Evolutionary conservation across 2,329 filamentous ascomycete species (phyloP).

Genomic region (Dothistroma septosporum): DNA sequence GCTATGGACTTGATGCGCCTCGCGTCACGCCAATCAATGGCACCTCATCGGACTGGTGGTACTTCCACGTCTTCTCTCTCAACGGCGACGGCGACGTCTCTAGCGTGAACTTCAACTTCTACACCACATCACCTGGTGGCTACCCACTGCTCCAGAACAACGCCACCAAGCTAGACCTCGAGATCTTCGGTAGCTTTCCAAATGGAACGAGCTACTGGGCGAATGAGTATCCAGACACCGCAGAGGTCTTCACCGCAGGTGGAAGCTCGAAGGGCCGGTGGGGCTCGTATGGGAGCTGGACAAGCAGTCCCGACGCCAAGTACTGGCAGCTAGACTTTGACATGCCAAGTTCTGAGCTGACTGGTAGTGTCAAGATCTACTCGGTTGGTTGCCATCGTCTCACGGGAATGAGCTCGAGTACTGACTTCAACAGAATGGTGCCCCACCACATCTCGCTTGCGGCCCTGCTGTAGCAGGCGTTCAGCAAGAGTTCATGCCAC

Average conservation of each 20-base stretch:
- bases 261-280: neutral
- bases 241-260: neutral
- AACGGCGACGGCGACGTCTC: neutral
- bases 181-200: neutral
- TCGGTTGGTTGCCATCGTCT: neutral
- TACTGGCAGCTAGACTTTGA: neutral
- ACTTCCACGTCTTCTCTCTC: neutral
- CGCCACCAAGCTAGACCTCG: neutral
- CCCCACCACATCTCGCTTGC: neutral
- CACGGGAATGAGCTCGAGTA: neutral
- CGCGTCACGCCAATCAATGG: neutral
- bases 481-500: neutral
- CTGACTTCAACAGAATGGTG: neutral
- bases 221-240: neutral
- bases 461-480: neutral
- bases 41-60: neutral
- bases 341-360: neutral
- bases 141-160: neutral
- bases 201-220: neutral
- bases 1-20: neutral
- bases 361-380: neutral
- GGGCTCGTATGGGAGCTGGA: neutral
- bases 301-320: neutral
- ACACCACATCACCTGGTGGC: constrained; percentile 4
- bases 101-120: constrained; percentile 2